Base-by-base conservation (phyloP, 148 eudicot species). In the Limonium bicolor region DNA sequence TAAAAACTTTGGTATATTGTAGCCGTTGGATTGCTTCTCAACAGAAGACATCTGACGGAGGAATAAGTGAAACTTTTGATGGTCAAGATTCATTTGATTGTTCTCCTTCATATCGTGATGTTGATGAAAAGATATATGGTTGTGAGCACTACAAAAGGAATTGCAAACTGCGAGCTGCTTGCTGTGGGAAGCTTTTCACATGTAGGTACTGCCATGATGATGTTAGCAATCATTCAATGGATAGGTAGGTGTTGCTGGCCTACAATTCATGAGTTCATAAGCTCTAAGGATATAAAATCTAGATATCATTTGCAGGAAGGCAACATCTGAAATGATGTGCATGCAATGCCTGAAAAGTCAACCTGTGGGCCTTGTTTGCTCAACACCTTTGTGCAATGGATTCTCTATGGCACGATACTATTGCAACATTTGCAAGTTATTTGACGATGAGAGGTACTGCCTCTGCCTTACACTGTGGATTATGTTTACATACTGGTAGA, bases 11-110 rank as follows among this genome's bases (percentile, higher is more conserved):
- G 15, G 36, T 27, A 47, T 24, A 36, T 54, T 34, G 22, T 55
- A 86, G 96, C 70, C 87, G 81, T 24, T 86, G 96, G 96, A 86
- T 86, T 45, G 96, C 96, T 61, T 79, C 87, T 50, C 96, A 86
- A 60, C 96, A 86, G 60, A 81, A 81, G 61, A 62, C 54, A 21
- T 46, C 83, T 48, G 73, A 72, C 54, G 72, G 64, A 63, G 73
- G 67, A 36, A 46, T 34, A 10, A 64, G 69, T 20, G 74, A 70
- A 53, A 51, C 68, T 57, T 73, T 78, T 24, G 64, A 53, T 44
- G 73, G 59, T 22, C 66, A 65, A 41, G 77, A 70, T 63, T 41
- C 63, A 36, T 51, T 63, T 44, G 84, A 72, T 56, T 70, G 73
- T 63, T 62, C 74, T 36, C 82, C 83, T 10, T 72, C 93, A 21